Base-by-base conservation (phyloP, 2,329 filamentous ascomycete genomes). In the Xylariaceae sp. region DNA sequence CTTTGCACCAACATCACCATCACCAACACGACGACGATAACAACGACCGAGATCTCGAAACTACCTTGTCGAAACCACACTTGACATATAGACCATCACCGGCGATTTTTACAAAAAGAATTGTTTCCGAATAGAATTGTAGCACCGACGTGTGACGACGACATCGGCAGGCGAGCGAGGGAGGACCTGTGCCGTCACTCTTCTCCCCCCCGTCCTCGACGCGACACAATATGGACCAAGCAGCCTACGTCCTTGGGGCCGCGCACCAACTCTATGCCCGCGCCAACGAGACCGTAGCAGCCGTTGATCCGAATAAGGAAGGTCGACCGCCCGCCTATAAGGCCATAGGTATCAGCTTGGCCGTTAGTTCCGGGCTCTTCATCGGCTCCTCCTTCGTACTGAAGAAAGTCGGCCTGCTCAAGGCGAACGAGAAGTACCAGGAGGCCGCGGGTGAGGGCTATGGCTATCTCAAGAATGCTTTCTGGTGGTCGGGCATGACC, bases 371-470 rank as follows among this genome's bases (percentile, higher is more conserved):
- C 0, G 94, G 94, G 48, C 73, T 90, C 59, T 97, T 97, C 73
- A 99, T 99, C 71, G 94, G 94, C 57, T 82, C 88, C 11, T 97
- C 93, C 0, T 99, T 97, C 73, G 92, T 97, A 34, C 77, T 99
- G 70, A 97, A 97, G 77, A 99, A 99, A 77, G 82, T 90, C 61
- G 94, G 94, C 3, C 77, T 99, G 67, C 80, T 99, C 62, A 92
- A 86, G 73, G 93, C 94, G 54, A 99, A 97, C 75, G 86, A 90
- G 68, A 97, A 97, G 74, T 97, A 97, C 79, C 89, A 96, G 63
- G 92, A 97, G 76, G 90, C 90, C 65, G 92, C 94, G 0, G 94
- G 94, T 61, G 93, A 97, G 75, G 94, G 94, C 58, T 97, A 97
- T 73, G 92, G 93, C 63, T 99, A 97, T 73, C 84, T 99, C 68